Percentiles rank a stretch among this genome's conserved stretches.
Conservation (phyloP, 495 filamentous ascomycete species). For the Hypoxylon cercidicola region DNA sequence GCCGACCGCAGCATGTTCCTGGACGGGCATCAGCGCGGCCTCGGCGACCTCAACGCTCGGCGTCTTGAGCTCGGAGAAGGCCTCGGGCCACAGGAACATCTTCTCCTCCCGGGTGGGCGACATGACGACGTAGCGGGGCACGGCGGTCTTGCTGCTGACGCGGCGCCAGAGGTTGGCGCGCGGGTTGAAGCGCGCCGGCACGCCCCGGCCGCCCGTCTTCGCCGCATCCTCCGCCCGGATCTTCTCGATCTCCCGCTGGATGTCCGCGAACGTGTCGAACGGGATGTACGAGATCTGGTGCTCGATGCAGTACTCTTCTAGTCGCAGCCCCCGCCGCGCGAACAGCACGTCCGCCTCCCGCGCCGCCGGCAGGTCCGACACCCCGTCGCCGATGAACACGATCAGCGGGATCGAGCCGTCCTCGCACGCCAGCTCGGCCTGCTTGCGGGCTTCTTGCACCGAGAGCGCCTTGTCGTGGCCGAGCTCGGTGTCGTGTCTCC, state of each 20-base stretch:
- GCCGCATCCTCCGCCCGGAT: slow-evolving; percentile 70
- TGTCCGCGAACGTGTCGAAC: slow-evolving; percentile 75
- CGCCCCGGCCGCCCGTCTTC: slow-evolving; percentile 72
- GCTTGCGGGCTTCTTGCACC: slow-evolving; percentile 67
- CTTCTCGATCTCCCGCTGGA: slow-evolving; percentile 69
- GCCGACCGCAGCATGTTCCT: neutral
- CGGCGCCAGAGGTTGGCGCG: slow-evolving; percentile 77
- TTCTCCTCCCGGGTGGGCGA: slow-evolving; percentile 69
- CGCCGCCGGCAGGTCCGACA: slow-evolving; percentile 78
- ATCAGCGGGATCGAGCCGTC: slow-evolving; percentile 75
- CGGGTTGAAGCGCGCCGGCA: slow-evolving; percentile 73
- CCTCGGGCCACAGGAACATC: slow-evolving; percentile 74
- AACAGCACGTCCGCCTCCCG: slow-evolving; percentile 82
- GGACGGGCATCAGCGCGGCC: neutral
- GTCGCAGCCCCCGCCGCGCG: slow-evolving; percentile 71
- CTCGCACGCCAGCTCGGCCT: slow-evolving; percentile 62
- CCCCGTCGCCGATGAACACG: slow-evolving; percentile 82
- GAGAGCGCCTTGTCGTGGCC: slow-evolving; percentile 78
- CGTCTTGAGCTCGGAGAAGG: slow-evolving; percentile 59
- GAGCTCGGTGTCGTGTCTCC: slow-evolving; percentile 73
- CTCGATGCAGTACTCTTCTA: slow-evolving; percentile 77
- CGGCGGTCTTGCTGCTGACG: slow-evolving; percentile 63
- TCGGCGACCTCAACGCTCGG: slow-evolving; percentile 15
- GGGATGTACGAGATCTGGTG: slow-evolving; percentile 70
- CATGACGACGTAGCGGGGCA: slow-evolving; percentile 66